Evolutionary conservation across 257 asterid genomes (phyloP).

Genomic region (Przewalskia tangutica): DNA sequence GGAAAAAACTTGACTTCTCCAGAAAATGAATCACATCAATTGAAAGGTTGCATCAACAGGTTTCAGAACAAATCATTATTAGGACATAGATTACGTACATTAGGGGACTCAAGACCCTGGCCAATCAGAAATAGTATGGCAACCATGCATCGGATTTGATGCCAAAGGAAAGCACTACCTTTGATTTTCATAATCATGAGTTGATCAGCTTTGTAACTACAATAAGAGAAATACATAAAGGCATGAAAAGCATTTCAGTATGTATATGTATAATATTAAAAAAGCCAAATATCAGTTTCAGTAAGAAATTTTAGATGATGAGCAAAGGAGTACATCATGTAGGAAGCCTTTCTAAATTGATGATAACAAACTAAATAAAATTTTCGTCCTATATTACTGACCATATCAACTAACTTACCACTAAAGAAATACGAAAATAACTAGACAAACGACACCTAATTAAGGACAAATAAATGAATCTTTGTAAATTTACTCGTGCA

Average conservation of each 20-base stretch:
- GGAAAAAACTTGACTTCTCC: background rate
- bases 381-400: background rate
- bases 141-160: slow-evolving; percentile 96
- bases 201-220: slow-evolving; percentile 57
- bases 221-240: background rate
- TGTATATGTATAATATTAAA: background rate
- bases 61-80: background rate
- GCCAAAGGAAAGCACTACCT: slow-evolving; percentile 99
- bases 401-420: background rate
- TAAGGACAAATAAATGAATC: background rate
- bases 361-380: background rate
- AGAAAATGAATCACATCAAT: background rate
- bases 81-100: slow-evolving; percentile 38
- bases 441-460: background rate
- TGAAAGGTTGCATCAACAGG: background rate
- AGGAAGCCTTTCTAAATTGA: background rate
- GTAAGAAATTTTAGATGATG: background rate
- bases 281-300: background rate
- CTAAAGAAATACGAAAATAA: background rate
- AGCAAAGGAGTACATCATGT: background rate
- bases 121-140: slow-evolving; percentile 89
- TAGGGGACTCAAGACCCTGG: slow-evolving; percentile 83
- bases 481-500: too few relatives aligned
- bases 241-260: background rate
- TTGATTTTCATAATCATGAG: slow-evolving; percentile 69